Conservation (phyloP, 176 grass and related monocot genomes). For the Oryza meyeriana region DNA sequence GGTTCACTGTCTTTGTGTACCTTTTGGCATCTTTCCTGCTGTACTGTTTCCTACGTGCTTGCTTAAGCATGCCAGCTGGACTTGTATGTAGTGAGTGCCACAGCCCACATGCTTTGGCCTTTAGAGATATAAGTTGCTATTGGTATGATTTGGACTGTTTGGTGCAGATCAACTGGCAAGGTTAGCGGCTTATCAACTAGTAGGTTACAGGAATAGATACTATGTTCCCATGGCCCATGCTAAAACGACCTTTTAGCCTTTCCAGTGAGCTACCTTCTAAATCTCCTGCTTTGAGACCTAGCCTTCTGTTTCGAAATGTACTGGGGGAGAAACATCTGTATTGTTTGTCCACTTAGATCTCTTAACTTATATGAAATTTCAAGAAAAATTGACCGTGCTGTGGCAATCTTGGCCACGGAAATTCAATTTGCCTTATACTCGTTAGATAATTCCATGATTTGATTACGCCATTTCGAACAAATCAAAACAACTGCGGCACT, state of each 20-base stretch:
- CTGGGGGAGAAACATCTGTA: not conserved
- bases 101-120: not conserved
- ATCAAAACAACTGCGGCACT: not conserved
- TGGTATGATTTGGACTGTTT: not conserved
- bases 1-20: not conserved
- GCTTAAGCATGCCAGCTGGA: not conserved
- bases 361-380: not conserved
- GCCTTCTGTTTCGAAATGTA: not conserved
- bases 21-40: slow-evolving; percentile 4
- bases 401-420: not conserved
- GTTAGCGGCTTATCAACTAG: not conserved
- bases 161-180: not conserved
- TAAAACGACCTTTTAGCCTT: slow-evolving; percentile 4
- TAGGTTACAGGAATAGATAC: slow-evolving; percentile 2
- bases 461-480: slow-evolving; percentile 12
- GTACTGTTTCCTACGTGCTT: not conserved
- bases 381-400: not conserved
- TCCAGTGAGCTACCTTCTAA: not conserved
- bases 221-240: not conserved
- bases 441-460: slow-evolving; percentile 1
- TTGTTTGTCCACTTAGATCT: slow-evolving; percentile 4
- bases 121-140: not conserved
- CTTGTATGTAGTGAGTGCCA: not conserved
- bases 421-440: not conserved
- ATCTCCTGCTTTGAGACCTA: not conserved